Percentiles rank a stretch among this genome's conserved stretches.
These are phyloP conservation scores for Didymella glomerata DNA, from an alignment of 2,329 filamentous ascomycete genomes.

Conservation along the genomic window DNA sequence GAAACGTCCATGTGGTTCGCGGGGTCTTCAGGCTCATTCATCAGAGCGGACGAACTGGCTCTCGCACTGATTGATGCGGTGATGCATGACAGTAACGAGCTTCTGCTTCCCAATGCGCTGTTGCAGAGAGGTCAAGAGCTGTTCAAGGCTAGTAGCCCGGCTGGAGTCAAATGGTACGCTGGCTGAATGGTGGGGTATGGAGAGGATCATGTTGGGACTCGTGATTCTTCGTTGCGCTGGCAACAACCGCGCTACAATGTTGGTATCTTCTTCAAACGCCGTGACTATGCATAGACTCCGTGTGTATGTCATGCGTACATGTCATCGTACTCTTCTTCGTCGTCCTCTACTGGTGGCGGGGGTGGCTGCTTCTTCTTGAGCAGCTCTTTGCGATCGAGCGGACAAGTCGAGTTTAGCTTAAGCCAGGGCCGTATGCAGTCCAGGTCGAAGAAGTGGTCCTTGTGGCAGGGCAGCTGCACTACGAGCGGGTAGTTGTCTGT, in stretches of 20 bases:
- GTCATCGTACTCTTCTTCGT: conserved; percentile 62
- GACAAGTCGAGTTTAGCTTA: conserved; percentile 70
- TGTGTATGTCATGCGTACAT: conserved; percentile 55
- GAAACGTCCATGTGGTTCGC: conserved; percentile 22
- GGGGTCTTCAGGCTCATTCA: conserved; percentile 25
- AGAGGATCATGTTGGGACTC: not conserved
- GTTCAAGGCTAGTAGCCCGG: not conserved
- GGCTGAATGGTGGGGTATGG: not conserved
- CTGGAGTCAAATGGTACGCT: not conserved
- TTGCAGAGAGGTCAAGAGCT: conserved; percentile 21
- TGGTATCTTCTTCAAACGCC: conserved; percentile 4
- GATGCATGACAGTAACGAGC: conserved; percentile 24
- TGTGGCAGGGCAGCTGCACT: conserved; percentile 68
- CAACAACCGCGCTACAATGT: not conserved
- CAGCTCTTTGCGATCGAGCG: conserved; percentile 67
- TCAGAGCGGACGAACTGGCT: conserved; percentile 31
- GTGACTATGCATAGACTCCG: conserved; percentile 1
- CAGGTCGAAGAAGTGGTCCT: conserved; percentile 69
- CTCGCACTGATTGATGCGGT: conserved; percentile 26
- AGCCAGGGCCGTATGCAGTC: conserved; percentile 73
- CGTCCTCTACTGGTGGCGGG: conserved; percentile 58
- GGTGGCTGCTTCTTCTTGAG: conserved; percentile 60
- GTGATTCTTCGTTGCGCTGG: not conserved
- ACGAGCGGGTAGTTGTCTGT: conserved; percentile 68
- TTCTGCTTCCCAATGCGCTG: conserved; percentile 19